Base-by-base conservation (phyloP, 2,329 filamentous ascomycete genomes). In the Lachnellula hyalina region DNA sequence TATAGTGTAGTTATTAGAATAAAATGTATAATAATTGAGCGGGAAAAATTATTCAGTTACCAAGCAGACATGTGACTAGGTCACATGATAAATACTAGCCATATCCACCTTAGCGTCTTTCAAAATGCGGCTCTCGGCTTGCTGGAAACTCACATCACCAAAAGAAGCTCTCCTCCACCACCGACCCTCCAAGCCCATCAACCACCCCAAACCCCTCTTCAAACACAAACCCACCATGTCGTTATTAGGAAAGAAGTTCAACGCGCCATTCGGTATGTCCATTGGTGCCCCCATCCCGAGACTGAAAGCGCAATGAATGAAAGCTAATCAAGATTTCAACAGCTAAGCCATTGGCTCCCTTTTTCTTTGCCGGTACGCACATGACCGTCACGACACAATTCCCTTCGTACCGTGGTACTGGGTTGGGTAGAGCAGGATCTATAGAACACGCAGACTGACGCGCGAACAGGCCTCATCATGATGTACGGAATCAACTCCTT, bases 291-390 rank as follows among this genome's bases (percentile, higher is more conserved):
- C 50, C 56, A 48, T 34, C 47, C 40, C 51, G 47, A 54, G 56
- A 58, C 56, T 66, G 53, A 56, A 60, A 51, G 62, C 52, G 54
- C 52, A 42, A 7, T 25, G 25, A 25, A 25, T 6, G 25, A 25
- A 25, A 6, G 25, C 25, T 25, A 25, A 25, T 5, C 25, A 4
- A 57, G 52, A 57, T 45, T 57, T 60, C 47, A 70, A 73, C 72
- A 97, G 93, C 90, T 78, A 83, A 84, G 81, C 91, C 93, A 68
- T 86, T 95, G 86, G 85, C 84, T 74, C 93, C 93, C 67, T 97
- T 97, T 84, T 94, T 92, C 81, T 81, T 82, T 75, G 93, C 93
- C 73, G 91, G 93, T 96, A 94, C 72, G 89, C 80, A 52, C 46
- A 35, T 19, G 28, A 38, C 44, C n/a, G 52, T 17, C 32, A 38